Evolutionary conservation across 2,329 filamentous ascomycete genomes (phyloP), one percentile per base, ranked within the genome.

Genomic region (Aspergillus candidus): DNA sequence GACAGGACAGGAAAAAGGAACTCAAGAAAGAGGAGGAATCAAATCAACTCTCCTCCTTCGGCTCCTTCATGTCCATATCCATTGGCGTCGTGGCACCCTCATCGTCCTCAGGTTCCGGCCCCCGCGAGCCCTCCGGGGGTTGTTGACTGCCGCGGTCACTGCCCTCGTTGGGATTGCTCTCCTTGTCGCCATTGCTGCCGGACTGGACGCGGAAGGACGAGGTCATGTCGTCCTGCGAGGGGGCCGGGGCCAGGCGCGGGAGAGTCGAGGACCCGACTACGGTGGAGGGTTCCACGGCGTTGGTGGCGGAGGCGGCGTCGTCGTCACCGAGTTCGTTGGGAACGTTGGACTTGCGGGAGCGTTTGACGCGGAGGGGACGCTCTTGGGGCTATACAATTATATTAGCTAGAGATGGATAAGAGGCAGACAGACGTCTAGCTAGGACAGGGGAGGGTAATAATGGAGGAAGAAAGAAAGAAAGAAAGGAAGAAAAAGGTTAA

Each of bases 301-400:
- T 49, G 33, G 54, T 58, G 8, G 52, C 53, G 22, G 46, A 53
- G 3, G 41, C 44, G 32, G 52, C 33, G 8, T 58, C 57, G 7
- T 63, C 57, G n/a, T 50, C 51, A 11, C 55, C 58, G 5, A 53
- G 54, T 5, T 53, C 47, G 7, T 57, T 46, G 6, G 53, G 46
- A 29, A 60, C 46, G 32, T 67, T 67, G 11, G 64, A 62, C 48
- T 67, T 69, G 35, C 67, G 65, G 36, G 61, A 68, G 47, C 66
- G 65, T 49, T 71, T 72, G 14, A 66, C 60, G 45, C 71, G 67
- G 35, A 72, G 64, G 6, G 71, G 71, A 38, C 71, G 63, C 60
- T 73, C 70, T 59, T 70, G 63, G 34, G 71, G 71, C 70, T 73
- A 37, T 35, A 12, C 35, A 39, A 31, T 22, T 27, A 39, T 31